phyloP scores from a whole-genome alignment of 192 early-diverging fungal genomes.

The Backusella circina region DNA sequence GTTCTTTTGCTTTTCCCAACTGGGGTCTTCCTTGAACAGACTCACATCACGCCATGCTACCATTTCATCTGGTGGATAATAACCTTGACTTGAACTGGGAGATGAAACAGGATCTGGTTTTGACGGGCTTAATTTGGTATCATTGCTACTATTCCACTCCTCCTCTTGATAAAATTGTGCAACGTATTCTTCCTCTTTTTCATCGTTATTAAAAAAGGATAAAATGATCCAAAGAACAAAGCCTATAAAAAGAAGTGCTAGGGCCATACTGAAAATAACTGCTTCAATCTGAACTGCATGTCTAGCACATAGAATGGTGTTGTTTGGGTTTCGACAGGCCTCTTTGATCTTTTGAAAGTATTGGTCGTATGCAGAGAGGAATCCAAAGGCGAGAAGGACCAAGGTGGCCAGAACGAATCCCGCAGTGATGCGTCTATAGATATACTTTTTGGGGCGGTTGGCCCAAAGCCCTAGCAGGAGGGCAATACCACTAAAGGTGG shows the following conservation, averaged over 20 bases:
- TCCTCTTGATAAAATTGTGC: background rate
- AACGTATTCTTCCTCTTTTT: background rate
- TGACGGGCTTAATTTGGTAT: background rate
- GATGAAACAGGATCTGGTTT: background rate
- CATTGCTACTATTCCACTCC: background rate
- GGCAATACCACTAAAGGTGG: background rate
- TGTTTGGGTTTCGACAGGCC: slow-evolving; percentile 1
- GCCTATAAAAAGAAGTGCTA: background rate
- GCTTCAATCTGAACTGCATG: slow-evolving; percentile 11
- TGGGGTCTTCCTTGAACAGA: background rate
- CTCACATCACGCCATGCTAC: slow-evolving; percentile 3
- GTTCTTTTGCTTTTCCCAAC: background rate
- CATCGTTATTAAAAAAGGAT: background rate
- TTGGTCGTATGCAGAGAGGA: background rate
- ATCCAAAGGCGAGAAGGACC: background rate
- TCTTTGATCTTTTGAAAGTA: slow-evolving; percentile 11
- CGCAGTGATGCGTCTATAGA: background rate
- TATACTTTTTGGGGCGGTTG: background rate
- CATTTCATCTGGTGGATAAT: background rate
- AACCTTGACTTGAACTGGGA: background rate
- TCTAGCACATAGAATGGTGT: background rate
- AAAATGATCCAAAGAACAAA: background rate
- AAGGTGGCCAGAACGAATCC: background rate
- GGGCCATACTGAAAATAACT: slow-evolving; percentile 1
- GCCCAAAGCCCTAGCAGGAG: background rate